Evolutionary conservation across 768 basidiomycete genomes (phyloP).

Genomic region (Suillus occidentalis): DNA sequence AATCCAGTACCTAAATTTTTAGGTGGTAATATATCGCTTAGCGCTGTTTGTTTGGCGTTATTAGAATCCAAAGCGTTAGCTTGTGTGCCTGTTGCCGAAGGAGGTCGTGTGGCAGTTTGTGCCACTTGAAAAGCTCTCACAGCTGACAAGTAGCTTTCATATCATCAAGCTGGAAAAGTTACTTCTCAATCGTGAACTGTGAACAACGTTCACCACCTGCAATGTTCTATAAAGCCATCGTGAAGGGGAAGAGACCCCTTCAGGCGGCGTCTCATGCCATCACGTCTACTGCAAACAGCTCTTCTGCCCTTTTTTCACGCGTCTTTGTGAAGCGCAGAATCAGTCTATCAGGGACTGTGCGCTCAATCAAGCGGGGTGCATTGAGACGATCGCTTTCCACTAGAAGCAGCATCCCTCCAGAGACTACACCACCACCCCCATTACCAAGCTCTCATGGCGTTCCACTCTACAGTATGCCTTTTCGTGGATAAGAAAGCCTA

Average conservation of each 20-base stretch:
- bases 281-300: slow-evolving; percentile 31
- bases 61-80: slow-evolving; percentile 25
- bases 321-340: slow-evolving; percentile 34
- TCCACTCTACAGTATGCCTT: slow-evolving; percentile 48
- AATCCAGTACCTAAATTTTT: too few species aligned
- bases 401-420: slow-evolving; percentile 28
- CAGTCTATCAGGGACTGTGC: slow-evolving; percentile 32
- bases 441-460: slow-evolving; percentile 36
- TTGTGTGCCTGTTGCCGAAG: slow-evolving; percentile 9
- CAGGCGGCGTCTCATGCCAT: slow-evolving; percentile 50
- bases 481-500: neutral
- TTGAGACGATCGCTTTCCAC: slow-evolving; percentile 27
- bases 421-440: slow-evolving; percentile 52
- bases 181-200: slow-evolving; percentile 17
- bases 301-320: slow-evolving; percentile 31
- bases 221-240: slow-evolving; percentile 32
- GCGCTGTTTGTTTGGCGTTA: slow-evolving; percentile 21
- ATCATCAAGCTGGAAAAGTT: slow-evolving; percentile 9
- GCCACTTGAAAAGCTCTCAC: slow-evolving; percentile 2
- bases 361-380: slow-evolving; percentile 26
- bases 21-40: neutral
- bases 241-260: slow-evolving; percentile 53
- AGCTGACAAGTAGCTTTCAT: slow-evolving; percentile 1
- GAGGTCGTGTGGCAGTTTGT: slow-evolving; percentile 6
- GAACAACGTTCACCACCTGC: slow-evolving; percentile 11